Conservation (phyloP, 2,329 filamentous ascomycete species). For the Alternaria longipes region DNA sequence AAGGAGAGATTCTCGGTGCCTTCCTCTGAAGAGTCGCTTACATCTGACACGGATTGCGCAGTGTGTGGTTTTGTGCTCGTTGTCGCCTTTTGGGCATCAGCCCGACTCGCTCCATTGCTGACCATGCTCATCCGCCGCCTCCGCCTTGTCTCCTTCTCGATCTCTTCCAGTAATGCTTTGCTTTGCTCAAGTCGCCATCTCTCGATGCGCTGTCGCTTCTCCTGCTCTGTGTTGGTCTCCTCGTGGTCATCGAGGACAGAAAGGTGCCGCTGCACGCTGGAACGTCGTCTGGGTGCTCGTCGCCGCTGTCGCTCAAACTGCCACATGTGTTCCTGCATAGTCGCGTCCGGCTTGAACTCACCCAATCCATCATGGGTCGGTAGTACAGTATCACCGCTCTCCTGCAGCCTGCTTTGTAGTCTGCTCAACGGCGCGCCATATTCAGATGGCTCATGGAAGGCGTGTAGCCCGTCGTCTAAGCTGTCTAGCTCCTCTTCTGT, state of each 20-base stretch:
- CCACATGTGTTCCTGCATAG: conserved; percentile 84
- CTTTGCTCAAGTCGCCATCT: conserved; percentile 93
- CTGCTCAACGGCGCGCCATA: conserved; percentile 54
- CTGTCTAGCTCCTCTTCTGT: conserved; percentile 81
- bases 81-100: conserved; percentile 26
- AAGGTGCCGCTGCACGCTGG: conserved; percentile 66
- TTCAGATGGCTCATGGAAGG: conserved; percentile 74
- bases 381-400: conserved; percentile 74
- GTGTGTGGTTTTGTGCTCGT: conserved; percentile 19
- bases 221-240: conserved; percentile 67
- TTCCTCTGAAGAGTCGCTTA: conserved; percentile 51
- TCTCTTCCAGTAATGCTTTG: conserved; percentile 82
- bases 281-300: conserved; percentile 60
- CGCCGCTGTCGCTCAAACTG: conserved; percentile 80
- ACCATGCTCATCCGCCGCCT: conserved; percentile 71
- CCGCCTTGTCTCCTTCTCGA: conserved; percentile 80
- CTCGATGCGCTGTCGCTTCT: conserved; percentile 86
- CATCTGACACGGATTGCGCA: conserved; percentile 36
- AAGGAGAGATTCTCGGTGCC: conserved; percentile 70
- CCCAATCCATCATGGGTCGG: conserved; percentile 92
- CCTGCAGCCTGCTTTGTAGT: conserved; percentile 60
- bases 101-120: conserved; percentile 54
- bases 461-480: conserved; percentile 88
- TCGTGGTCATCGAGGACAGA: conserved; percentile 63
- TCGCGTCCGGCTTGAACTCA: conserved; percentile 75